phyloP scores from a whole-genome alignment of 2,329 filamentous ascomycete genomes.

The Aspergillus awamori region DNA sequence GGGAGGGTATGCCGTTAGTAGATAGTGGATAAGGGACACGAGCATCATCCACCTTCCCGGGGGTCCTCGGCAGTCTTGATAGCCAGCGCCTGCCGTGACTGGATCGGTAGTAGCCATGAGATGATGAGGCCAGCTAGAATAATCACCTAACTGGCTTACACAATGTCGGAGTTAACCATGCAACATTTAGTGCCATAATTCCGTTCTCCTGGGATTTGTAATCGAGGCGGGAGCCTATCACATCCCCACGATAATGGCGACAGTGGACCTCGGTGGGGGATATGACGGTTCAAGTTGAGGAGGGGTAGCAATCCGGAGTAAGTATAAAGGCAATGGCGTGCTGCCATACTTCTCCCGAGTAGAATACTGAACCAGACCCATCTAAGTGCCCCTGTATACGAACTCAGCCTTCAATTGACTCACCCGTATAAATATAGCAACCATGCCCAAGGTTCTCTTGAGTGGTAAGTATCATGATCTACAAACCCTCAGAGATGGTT shows the following conservation, averaged over 20 bases:
- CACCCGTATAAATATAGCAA: constrained; percentile 9
- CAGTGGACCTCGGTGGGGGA: constrained; percentile 18
- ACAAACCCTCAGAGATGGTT: neutral
- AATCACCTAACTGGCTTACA: neutral
- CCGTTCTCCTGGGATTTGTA: neutral
- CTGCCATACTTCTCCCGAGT: neutral
- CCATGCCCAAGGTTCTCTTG: constrained; percentile 45
- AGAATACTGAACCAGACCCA: too few relatives aligned
- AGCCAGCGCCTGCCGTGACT: too few relatives aligned
- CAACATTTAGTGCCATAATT: neutral
- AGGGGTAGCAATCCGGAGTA: constrained; percentile 10
- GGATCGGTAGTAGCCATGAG: neutral
- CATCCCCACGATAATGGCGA: constrained; percentile 9
- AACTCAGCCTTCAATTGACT: neutral
- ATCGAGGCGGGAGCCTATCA: constrained; percentile 14
- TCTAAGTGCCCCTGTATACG: too few relatives aligned
- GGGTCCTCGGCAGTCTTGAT: neutral
- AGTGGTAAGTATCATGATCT: constrained; percentile 31
- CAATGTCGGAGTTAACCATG: neutral
- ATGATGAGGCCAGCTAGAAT: neutral
- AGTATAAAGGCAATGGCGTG: constrained; percentile 4
- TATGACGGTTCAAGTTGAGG: constrained; percentile 1
- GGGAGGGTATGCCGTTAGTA: too few relatives aligned
- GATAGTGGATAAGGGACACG: too few relatives aligned
- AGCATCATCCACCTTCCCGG: neutral